Evolutionary conservation across 208 protist species (phyloP), one percentile per base, ranked within the genome.

Genomic region (Eutreptiella sp.): DNA sequence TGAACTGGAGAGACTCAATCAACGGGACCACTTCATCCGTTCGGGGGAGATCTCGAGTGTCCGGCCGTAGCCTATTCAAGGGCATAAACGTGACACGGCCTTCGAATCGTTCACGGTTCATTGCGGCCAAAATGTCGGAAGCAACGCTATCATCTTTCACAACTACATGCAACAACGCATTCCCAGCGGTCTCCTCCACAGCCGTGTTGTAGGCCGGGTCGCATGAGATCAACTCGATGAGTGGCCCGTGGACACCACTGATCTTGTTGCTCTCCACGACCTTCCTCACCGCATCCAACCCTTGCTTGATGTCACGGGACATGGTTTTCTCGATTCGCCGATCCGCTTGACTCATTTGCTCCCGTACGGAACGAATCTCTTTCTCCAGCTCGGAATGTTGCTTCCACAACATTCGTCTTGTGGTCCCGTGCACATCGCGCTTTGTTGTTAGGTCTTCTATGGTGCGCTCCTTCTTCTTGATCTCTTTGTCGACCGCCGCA

Each of bases 71-170:
- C 19, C 80, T 85, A 70, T 97, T 96, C 32, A 99, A 70, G 1
- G 96, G 95, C 46, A 98, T 88, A 69, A 99, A 98, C 0, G 94
- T 93, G 23, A 98, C 79, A 23, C 96, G 79, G 4, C 94, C 94
- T 16, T 76, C 76, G 46, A 86, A 89, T 28, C 75, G 76, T 0
- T 70, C 42, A 35, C 75, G 70, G 48, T 96, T 92, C 71, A 99
- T 89, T 32, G 87, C 59, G 11, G 88, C 70, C 0, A 99, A 72
- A 14, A 98, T 48, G 7, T 72, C 63, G 0, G 81, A 72, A 39
- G 94, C 90, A 0, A 81, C 75, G 24, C 92, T 82, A 71, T 98
- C 96, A 4, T 70, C 88, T 55, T 99, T 94, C 9, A 99, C 94
- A 3, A 99, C 92, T 21, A 98, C 76, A 71, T 98, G 82, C 71